phyloP scores from a whole-genome alignment of 495 filamentous ascomycete genomes.

The Pyronema domesticum region DNA sequence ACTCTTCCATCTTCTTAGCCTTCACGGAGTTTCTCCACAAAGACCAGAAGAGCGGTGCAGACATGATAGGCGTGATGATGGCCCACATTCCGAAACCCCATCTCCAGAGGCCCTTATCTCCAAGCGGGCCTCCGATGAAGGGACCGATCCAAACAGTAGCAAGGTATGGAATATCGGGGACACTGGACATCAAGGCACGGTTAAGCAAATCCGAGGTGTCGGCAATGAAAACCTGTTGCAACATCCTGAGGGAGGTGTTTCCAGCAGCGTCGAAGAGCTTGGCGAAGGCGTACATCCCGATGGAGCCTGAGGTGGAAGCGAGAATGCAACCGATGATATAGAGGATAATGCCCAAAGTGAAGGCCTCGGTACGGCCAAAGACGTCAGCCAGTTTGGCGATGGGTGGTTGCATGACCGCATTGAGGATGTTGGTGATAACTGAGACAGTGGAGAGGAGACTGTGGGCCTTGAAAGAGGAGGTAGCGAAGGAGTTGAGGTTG shows the following conservation, averaged over 20 bases:
- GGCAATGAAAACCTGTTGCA: slow-evolving; percentile 55
- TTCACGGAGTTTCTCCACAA: not conserved
- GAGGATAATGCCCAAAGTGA: slow-evolving; percentile 35
- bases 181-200: slow-evolving; percentile 40
- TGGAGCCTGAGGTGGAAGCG: slow-evolving; percentile 45
- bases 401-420: slow-evolving; percentile 46
- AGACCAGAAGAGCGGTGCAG: slow-evolving; percentile 31
- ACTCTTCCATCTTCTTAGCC: slow-evolving; percentile 28
- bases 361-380: slow-evolving; percentile 49
- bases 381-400: slow-evolving; percentile 55
- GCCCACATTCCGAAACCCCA: slow-evolving; percentile 25
- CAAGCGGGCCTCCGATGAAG: slow-evolving; percentile 30
- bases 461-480: slow-evolving; percentile 39
- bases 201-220: slow-evolving; percentile 52
- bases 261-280: slow-evolving; percentile 55
- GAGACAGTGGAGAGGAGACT: slow-evolving; percentile 40
- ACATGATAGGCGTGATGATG: slow-evolving; percentile 29
- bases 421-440: slow-evolving; percentile 36
- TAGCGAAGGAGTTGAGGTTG: slow-evolving; percentile 30
- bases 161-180: slow-evolving; percentile 45
- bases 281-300: slow-evolving; percentile 47
- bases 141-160: slow-evolving; percentile 48
- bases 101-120: slow-evolving; percentile 25
- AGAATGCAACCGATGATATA: slow-evolving; percentile 46
- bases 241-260: slow-evolving; percentile 43